Evolutionary conservation across 1,139 yeast species (phyloP), one percentile per base, ranked within the genome.

Genomic region (Tardiomyces blankii): DNA sequence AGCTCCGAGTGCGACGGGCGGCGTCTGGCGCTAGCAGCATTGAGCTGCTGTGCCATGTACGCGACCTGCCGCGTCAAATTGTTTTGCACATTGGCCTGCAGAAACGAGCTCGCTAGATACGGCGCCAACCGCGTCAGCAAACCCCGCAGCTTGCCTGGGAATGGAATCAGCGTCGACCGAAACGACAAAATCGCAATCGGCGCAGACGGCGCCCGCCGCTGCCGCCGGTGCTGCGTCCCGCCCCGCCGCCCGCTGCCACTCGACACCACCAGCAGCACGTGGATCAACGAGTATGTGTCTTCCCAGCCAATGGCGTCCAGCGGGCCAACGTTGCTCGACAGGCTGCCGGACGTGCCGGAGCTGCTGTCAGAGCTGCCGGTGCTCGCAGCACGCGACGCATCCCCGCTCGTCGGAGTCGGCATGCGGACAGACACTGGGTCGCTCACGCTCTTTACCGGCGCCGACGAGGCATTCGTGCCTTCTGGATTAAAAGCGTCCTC

Each of bases 141-240:
- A n/a, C 54, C 50, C 18, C 56, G 46, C 41, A 62, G 52, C 40
- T 59, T 51, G 14, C 46, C 45, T 1, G 66, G 65, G 46, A 60
- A 63, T 2, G 67, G 67, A 14, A 63, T 58, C 21, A 61, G 48
- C 12, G 60, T 54, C 1, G 67, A 60, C 55, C 59, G 49, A 33
- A 64, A 48, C 14, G 66, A 61, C 7, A 64, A 48, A 14, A 64
- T 60, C 3, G 64, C 68, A 40, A 64, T 53, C 1, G 67, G 67
- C 2, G 63, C 62, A 5, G 55, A 45, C 40, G 49, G 45, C 39
- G 41, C 41, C 16, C 35, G n/a, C n/a, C 18, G 39, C n/a, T 18
- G 39, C 4, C 19, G 28, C 35, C 16, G n/a, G n/a, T 12, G 16
- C 5, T 14, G 16, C n/a, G 35, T 5, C 5, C 35, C 35, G 35